phyloP scores from a whole-genome alignment of 257 asterid genomes.

The Voacanga thouarsii region DNA sequence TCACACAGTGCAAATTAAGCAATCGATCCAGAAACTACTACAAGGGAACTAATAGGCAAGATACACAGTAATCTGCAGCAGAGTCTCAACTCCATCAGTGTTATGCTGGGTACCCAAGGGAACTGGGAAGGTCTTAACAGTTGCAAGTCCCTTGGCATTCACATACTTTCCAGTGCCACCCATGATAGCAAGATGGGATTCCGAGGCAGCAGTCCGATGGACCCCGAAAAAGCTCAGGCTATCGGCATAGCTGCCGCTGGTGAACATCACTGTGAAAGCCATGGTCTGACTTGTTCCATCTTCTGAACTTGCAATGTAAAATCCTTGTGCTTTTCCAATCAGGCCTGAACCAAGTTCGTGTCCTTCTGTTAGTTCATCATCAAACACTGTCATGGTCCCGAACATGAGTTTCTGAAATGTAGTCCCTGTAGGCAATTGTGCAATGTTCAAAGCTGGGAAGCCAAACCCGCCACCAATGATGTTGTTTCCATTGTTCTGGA shows the following conservation, averaged over 20 bases:
- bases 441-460: constrained; percentile 64
- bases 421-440: constrained; percentile 54
- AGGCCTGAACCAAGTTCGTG: constrained; percentile 65
- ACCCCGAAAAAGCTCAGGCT: constrained; percentile 75
- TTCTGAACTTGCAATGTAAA: constrained; percentile 68
- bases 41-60: constrained; percentile 49
- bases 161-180: constrained; percentile 90
- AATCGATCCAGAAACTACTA: not conserved
- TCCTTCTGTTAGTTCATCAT: constrained; percentile 77
- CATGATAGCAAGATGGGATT: constrained; percentile 81
- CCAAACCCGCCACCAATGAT: constrained; percentile 66
- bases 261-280: constrained; percentile 78
- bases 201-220: constrained; percentile 57
- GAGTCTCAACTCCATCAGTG: constrained; percentile 86
- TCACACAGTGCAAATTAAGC: not conserved
- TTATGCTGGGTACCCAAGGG: constrained; percentile 34
- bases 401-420: constrained; percentile 85
- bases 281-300: constrained; percentile 81
- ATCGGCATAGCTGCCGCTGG: constrained; percentile 62
- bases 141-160: constrained; percentile 68
- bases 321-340: constrained; percentile 85
- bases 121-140: constrained; percentile 54
- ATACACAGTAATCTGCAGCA: constrained; percentile 53
- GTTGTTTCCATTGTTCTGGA: constrained; percentile 53
- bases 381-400: constrained; percentile 76